Evolutionary conservation across 2,329 filamentous ascomycete species (phyloP), one percentile per base, ranked within the genome.

Genomic region (Sclerotinia minor): DNA sequence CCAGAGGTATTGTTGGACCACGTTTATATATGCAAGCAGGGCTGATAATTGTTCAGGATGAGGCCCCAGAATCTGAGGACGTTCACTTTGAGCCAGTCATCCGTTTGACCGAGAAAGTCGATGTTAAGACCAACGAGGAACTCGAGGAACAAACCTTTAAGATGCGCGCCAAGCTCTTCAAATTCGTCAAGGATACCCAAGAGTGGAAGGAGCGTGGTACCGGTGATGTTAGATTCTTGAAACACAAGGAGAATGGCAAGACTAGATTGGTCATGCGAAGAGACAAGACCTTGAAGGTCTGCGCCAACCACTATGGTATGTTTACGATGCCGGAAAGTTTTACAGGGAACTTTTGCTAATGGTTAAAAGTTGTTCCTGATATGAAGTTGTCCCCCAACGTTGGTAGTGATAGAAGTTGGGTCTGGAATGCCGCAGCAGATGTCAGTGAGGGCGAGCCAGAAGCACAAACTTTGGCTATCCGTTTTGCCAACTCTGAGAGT

Each of bases 171-270:
- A 99, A 99, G 88, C 90, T 99, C 73, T 99, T 99, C 89, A 94
- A 94, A 84, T 99, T 98, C 80, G 90, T 97, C 81, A 88, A 91
- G 75, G 92, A 97, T 65, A 87, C 86, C 75, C 90, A 90, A 80
- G 95, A 98, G 84, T 99, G 95, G 95, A 99, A 98, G 87, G 95
- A 99, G 88, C 91, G 95, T 79, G 95, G 95, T 73, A 98, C 95
- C 73, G 95, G 95, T 76, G 94, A 98, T 77, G 94, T 98, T 72
- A 89, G 94, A 78, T 86, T 99, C 81, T 85, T 99, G 79, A 98
- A 97, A 89, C 95, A 99, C 86, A 95, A 93, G 87, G 94, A 97
- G 85, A 97, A 97, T 80, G 89, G 91, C 82, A 98, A 98, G 90
- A 97, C 94, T 69, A 89, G 95, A 76, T 85, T 99, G 76, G 95